phyloP scores from a whole-genome alignment of 148 eudicot species.

The Polygonum maritimum region DNA sequence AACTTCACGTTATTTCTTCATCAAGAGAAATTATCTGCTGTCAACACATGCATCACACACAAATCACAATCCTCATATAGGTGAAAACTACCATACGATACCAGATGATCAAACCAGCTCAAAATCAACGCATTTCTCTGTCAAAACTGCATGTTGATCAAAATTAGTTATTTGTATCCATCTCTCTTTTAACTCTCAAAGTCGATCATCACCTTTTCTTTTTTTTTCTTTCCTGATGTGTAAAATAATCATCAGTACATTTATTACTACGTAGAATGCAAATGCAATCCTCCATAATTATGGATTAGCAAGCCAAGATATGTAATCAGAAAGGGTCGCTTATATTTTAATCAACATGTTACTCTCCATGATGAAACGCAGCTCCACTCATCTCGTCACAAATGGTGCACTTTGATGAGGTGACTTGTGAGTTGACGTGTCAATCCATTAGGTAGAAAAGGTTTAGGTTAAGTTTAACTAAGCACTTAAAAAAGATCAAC shows the following conservation, averaged over 20 bases:
- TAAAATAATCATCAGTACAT: not conserved
- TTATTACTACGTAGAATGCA: not conserved
- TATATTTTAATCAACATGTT: slow-evolving; percentile 7
- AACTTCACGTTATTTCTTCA: slow-evolving; percentile 1
- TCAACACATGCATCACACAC: not conserved
- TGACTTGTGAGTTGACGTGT: not conserved
- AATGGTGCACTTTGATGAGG: slow-evolving; percentile 3
- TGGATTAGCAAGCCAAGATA: slow-evolving; percentile 3
- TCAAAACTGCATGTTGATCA: not conserved
- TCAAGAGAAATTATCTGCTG: slow-evolving; percentile 5
- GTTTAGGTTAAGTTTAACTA: not conserved
- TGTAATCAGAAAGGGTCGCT: not conserved
- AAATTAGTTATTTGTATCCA: not conserved
- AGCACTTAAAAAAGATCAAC: not conserved
- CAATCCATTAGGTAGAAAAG: not conserved
- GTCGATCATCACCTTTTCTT: too few species aligned
- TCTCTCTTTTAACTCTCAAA: too few species aligned
- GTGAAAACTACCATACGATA: not conserved
- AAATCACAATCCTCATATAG: not conserved
- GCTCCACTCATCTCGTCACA: slow-evolving; percentile 5
- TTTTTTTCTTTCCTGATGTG: too few species aligned
- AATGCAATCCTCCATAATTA: slow-evolving; percentile 2
- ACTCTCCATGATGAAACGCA: slow-evolving; percentile 2
- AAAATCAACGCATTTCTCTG: not conserved
- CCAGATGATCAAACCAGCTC: not conserved